These are phyloP conservation scores for Sporothrix pallida DNA, from an alignment of 2,329 filamentous ascomycete species.

Conservation along the genomic window DNA sequence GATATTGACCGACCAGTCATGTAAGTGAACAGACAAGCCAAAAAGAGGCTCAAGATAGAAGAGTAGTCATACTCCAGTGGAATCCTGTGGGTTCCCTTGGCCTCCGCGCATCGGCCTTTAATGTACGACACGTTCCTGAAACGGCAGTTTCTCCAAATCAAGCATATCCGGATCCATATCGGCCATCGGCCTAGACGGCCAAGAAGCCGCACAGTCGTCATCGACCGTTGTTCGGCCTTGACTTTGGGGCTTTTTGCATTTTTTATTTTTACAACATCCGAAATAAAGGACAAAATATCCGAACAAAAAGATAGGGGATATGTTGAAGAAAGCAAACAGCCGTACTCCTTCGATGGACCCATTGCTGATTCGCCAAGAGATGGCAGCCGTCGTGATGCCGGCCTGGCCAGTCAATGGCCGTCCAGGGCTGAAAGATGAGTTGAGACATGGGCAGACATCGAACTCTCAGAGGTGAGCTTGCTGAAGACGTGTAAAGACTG, in stretches of 20 bases:
- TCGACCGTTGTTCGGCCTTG: background rate
- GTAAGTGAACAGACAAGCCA: background rate
- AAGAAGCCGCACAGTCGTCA: no score
- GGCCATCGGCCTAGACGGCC: no score
- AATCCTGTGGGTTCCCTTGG: no score
- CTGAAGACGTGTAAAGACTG: no score
- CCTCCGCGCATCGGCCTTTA: no score
- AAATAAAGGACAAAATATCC: background rate
- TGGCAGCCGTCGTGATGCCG: background rate
- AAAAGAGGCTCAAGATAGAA: no score
- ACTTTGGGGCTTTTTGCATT: no score
- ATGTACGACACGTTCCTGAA: no score
- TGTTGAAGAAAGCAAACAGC: background rate
- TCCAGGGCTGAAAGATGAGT: background rate
- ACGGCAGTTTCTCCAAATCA: background rate
- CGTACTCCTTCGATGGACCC: background rate
- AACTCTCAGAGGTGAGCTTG: no score
- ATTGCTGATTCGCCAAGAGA: background rate
- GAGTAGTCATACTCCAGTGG: no score
- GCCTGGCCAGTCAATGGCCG: background rate
- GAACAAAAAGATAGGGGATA: background rate
- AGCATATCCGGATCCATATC: no score
- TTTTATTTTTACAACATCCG: background rate
- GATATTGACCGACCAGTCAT: constrained; percentile 3
- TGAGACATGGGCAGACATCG: no score